phyloP scores from a whole-genome alignment of 2,329 filamentous ascomycete genomes.

The Xylariaceae sp. region DNA sequence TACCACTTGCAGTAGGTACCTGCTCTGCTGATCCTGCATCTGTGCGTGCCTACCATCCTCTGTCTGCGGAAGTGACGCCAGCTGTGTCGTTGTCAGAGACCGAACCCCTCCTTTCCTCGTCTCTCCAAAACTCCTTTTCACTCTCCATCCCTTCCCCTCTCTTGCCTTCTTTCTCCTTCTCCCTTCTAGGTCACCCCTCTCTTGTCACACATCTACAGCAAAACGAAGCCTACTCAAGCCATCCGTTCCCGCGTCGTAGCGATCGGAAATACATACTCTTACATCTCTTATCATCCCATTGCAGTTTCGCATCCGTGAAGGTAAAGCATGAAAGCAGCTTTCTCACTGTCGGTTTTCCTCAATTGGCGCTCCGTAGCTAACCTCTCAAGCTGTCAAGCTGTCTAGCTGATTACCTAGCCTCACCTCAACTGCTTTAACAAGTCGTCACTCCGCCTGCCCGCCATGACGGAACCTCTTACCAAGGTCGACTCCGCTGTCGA shows the following conservation, averaged over 20 bases:
- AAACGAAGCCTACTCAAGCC: conserved; percentile 8
- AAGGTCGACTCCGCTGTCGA: conserved; percentile 93
- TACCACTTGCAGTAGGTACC: background rate
- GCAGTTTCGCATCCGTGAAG: background rate
- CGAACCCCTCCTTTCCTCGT: conserved; percentile 17
- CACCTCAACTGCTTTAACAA: background rate
- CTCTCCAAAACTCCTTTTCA: conserved; percentile 16
- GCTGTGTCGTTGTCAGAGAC: conserved; percentile 3
- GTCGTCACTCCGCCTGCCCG: conserved; percentile 16
- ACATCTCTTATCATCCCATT: conserved; percentile 4
- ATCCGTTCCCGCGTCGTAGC: conserved; percentile 18
- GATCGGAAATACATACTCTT: background rate
- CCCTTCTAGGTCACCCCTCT: conserved; percentile 19
- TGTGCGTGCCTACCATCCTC: background rate
- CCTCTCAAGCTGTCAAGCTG: no score
- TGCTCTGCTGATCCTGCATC: background rate
- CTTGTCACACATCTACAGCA: conserved; percentile 18
- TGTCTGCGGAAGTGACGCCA: background rate
- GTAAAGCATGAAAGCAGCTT: conserved; percentile 16
- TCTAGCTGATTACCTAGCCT: background rate
- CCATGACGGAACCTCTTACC: conserved; percentile 58
- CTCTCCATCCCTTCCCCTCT: conserved; percentile 12
- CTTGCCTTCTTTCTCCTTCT: conserved; percentile 19
- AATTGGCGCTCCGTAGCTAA: no score
- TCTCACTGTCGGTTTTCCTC: conserved; percentile 13